Evolutionary conservation across 2,329 filamentous ascomycete genomes (phyloP).

Genomic region (Penicillium sp.): DNA sequence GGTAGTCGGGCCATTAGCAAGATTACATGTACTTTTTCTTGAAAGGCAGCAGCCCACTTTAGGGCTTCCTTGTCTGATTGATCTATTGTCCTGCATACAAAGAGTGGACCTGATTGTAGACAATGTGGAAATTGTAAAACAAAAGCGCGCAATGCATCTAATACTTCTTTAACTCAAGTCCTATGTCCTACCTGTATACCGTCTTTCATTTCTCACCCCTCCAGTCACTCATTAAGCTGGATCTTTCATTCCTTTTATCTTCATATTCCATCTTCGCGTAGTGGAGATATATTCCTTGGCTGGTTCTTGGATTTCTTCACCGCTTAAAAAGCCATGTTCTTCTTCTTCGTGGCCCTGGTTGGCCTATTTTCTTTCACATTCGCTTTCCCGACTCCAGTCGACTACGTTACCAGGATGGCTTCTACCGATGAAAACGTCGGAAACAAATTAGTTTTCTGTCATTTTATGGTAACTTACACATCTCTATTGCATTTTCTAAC

Average conservation of each 20-base stretch:
- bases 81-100: neutral
- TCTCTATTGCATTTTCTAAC: neutral
- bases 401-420: neutral
- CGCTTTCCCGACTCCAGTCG: constrained; percentile 16
- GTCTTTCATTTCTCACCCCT: neutral
- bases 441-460: constrained; percentile 43
- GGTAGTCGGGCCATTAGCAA: neutral
- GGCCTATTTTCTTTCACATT: constrained; percentile 17
- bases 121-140: neutral
- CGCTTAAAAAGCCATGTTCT: constrained; percentile 4
- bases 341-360: constrained; percentile 18
- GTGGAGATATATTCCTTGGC: constrained; percentile 6
- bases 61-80: neutral
- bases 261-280: neutral
- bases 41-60: neutral
- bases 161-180: neutral
- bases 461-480: constrained; percentile 43
- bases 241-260: constrained; percentile 1
- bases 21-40: neutral
- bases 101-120: neutral
- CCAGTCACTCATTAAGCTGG: neutral
- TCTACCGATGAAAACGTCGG: neutral
- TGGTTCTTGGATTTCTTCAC: constrained; percentile 3
- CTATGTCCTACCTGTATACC: neutral
- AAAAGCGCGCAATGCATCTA: neutral